Conservation (phyloP, 768 basidiomycete genomes). For the Leccinum pellstonianum region DNA sequence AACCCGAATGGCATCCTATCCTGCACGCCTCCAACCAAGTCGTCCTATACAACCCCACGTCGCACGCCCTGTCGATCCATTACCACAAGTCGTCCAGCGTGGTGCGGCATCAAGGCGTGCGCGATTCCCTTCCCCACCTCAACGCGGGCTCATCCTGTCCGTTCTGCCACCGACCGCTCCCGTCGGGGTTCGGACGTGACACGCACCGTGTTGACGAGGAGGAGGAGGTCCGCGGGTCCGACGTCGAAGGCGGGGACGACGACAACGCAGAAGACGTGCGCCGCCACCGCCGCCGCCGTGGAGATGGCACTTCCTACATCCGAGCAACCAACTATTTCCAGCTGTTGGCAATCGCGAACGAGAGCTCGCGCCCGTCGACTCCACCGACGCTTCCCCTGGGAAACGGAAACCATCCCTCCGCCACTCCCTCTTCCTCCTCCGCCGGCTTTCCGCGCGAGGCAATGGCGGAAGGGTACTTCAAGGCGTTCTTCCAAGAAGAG, state of each 20-base stretch:
- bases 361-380: constrained; percentile 52
- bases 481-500: constrained; percentile 90
- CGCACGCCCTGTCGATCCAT: constrained; percentile 73
- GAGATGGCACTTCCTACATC: constrained; percentile 43
- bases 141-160: constrained; percentile 50
- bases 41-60: constrained; percentile 83
- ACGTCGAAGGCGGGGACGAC: not conserved
- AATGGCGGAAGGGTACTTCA: constrained; percentile 92
- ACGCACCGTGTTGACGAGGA: constrained; percentile 2
- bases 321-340: constrained; percentile 81
- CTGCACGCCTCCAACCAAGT: constrained; percentile 83
- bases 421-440: constrained; percentile 13
- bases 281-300: constrained; percentile 16
- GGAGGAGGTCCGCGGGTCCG: not conserved
- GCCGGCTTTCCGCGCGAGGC: constrained; percentile 56
- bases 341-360: constrained; percentile 69
- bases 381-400: constrained; percentile 36
- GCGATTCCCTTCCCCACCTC: constrained; percentile 16
- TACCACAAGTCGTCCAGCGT: constrained; percentile 30
- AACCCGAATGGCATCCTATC: constrained; percentile 70
- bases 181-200: constrained; percentile 39
- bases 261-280: constrained; percentile 28
- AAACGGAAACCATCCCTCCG: constrained; percentile 16
- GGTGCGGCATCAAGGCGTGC: not conserved
- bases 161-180: constrained; percentile 67